Base-by-base conservation (phyloP, 108 stramenopile species). In the Schizochytrium sp. region DNA sequence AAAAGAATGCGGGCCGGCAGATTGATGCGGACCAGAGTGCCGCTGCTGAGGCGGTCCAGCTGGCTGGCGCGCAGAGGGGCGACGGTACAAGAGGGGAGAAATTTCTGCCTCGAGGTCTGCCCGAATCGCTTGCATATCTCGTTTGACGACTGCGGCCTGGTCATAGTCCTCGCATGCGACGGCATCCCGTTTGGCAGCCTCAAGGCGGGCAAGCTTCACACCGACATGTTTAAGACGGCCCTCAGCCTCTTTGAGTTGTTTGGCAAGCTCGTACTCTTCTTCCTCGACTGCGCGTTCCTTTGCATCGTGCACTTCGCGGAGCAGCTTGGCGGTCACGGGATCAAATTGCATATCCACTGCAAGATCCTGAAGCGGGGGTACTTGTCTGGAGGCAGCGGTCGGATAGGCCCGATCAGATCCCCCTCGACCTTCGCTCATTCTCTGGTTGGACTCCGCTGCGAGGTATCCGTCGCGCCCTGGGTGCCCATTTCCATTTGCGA, bases 191-290 rank as follows among this genome's bases (percentile, higher is more conserved):
- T 92, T 92, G 41, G 44, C 88, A 10, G 19, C 58, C 90, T 60
- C 60, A 0, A 90, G 88, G 1, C 47, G 10, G 12, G 69, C 60
- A 5, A 88, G 45, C 28, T 51, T 41, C 0, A 71, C 53, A 0
- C 88, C 90, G 5, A 88, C 19, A 8, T 48, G 45, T 8, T 72
- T 45, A 5, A 90, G 34, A 41, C 28, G 16, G 41, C 41, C 71
- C 58, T 90, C 90, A 19, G 60, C 88, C 41, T 44, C 92, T 91
- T 94, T 94, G 60, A 93, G 88, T 87, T 87, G 72, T 88, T 93
- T 94, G 45, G 94, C 94, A n/a, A 89, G 72, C 72, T 91, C 92
- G 59, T 93, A 94, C 55, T 94, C 93, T 57, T 94, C 94, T 14
- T 87, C 89, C 44, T 89, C 91, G 19, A 94, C 93, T 25, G 94